A percentile compares a stretch with the other conserved stretches of the same genome.
These are phyloP conservation scores for Phoenix roebelenii DNA, from an alignment of 176 grass and related monocot species.

Conservation along the genomic window DNA sequence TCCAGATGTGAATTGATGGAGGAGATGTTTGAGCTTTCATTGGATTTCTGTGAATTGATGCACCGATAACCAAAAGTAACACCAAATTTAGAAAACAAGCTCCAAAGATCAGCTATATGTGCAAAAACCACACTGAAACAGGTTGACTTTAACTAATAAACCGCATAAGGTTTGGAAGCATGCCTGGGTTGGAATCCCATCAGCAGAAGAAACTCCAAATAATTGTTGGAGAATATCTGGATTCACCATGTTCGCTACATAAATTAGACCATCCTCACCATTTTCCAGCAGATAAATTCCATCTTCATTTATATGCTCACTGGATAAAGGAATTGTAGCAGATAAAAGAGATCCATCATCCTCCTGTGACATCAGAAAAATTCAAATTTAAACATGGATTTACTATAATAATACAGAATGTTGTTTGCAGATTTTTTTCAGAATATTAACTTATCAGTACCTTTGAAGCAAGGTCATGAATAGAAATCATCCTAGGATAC, in stretches of 20 bases:
- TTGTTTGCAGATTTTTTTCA: too few species aligned
- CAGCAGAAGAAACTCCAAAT: constrained; percentile 62
- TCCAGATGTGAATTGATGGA: too few species aligned
- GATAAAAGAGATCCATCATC: constrained; percentile 51
- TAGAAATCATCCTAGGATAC: constrained; percentile 78
- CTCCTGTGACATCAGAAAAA: constrained; percentile 33
- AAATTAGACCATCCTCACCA: constrained; percentile 77
- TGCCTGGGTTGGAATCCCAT: constrained; percentile 58
- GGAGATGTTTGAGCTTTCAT: too few species aligned
- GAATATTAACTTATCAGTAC: constrained; percentile 20
- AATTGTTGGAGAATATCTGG: constrained; percentile 46
- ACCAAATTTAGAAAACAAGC: too few species aligned
- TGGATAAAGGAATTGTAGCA: constrained; percentile 54
- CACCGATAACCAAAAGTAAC: too few species aligned
- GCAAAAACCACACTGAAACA: too few species aligned
- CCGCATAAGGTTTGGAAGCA: not conserved
- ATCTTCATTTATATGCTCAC: constrained; percentile 60
- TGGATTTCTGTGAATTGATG: too few species aligned
- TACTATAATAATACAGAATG: not conserved
- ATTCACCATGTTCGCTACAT: constrained; percentile 56
- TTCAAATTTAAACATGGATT: constrained; percentile 2
- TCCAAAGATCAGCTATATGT: too few species aligned
- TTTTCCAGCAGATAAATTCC: constrained; percentile 86
- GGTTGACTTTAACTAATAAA: not conserved
- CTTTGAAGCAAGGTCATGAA: constrained; percentile 60